A percentile compares a stretch with the other conserved stretches of the same genome.
These are phyloP conservation scores for Apium graveolens DNA, from an alignment of 129 eudicot species.

Conservation along the genomic window DNA sequence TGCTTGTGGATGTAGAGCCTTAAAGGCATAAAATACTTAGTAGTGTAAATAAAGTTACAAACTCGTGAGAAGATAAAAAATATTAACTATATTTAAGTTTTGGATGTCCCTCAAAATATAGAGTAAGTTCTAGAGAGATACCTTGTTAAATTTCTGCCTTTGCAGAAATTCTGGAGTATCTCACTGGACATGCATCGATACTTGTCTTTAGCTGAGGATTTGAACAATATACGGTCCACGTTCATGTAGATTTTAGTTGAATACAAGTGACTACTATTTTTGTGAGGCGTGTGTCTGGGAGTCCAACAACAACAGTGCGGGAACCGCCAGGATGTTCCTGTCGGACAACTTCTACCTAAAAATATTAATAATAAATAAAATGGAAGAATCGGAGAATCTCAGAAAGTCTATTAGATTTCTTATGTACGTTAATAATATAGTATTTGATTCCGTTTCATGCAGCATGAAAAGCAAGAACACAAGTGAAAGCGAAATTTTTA, in stretches of 20 bases:
- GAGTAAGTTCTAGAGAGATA: constrained; percentile 16
- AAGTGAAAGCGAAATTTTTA: background rate
- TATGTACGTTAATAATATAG: background rate
- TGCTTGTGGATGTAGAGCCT: too few species aligned
- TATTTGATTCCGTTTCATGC: background rate
- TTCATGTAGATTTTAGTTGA: constrained; percentile 56
- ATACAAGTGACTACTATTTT: too few species aligned
- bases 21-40: too few species aligned
- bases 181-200: constrained; percentile 19
- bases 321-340: too few species aligned
- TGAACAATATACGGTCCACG: constrained; percentile 33
- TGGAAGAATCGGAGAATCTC: background rate
- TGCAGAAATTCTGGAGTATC: too few species aligned
- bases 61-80: too few species aligned
- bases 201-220: constrained; percentile 13
- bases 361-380: background rate
- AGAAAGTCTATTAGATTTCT: background rate
- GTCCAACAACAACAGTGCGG: too few species aligned
- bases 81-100: too few species aligned
- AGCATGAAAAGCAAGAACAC: background rate
- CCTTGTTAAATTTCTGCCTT: constrained; percentile 55
- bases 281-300: too few species aligned
- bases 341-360: constrained; percentile 71
- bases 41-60: too few species aligned
- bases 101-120: background rate